A percentile compares a stretch with the other conserved stretches of the same genome.
Evolutionary conservation across 2,329 filamentous ascomycete species (phyloP).

Genomic region (Trichoderma sp.): DNA sequence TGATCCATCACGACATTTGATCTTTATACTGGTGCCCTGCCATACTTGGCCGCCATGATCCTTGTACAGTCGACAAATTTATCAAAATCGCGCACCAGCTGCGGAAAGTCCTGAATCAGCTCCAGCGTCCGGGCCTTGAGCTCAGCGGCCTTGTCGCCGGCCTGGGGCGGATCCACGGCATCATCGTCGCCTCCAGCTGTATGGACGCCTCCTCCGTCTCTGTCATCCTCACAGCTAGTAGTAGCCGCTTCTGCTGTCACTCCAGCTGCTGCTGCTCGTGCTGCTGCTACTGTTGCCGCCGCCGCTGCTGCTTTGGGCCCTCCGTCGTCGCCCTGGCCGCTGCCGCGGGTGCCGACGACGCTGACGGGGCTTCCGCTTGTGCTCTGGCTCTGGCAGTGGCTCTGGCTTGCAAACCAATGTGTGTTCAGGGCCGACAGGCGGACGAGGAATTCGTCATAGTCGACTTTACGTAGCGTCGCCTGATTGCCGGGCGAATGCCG

Average conservation of each 20-base stretch:
- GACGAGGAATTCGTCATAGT: slow-evolving; percentile 30
- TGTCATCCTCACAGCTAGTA: background rate
- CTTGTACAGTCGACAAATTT: slow-evolving; percentile 27
- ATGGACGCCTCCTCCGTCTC: background rate
- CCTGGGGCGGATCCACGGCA: slow-evolving; percentile 11
- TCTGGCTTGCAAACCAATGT: slow-evolving; percentile 23
- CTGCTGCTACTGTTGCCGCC: background rate
- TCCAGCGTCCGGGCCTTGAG: slow-evolving; percentile 28
- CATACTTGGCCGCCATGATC: slow-evolving; percentile 12
- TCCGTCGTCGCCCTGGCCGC: background rate
- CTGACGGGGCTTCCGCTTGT: background rate
- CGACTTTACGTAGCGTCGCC: slow-evolving; percentile 30
- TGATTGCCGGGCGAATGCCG: slow-evolving; percentile 9
- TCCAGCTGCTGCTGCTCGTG: background rate
- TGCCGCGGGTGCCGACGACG: slow-evolving; percentile 8
- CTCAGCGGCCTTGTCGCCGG: slow-evolving; percentile 25
- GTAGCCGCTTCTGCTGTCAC: background rate
- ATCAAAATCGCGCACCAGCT: slow-evolving; percentile 33
- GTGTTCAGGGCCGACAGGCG: slow-evolving; percentile 23
- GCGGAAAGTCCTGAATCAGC: slow-evolving; percentile 32
- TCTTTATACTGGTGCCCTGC: background rate
- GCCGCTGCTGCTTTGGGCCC: background rate
- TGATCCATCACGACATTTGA: background rate
- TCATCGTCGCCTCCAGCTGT: background rate
- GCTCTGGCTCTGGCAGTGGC: background rate